Percentiles rank a stretch among this genome's conserved stretches.
These are phyloP conservation scores for Neopestalotiopsis sp. DNA, from an alignment of 2,329 filamentous ascomycete species.

Conservation along the genomic window DNA sequence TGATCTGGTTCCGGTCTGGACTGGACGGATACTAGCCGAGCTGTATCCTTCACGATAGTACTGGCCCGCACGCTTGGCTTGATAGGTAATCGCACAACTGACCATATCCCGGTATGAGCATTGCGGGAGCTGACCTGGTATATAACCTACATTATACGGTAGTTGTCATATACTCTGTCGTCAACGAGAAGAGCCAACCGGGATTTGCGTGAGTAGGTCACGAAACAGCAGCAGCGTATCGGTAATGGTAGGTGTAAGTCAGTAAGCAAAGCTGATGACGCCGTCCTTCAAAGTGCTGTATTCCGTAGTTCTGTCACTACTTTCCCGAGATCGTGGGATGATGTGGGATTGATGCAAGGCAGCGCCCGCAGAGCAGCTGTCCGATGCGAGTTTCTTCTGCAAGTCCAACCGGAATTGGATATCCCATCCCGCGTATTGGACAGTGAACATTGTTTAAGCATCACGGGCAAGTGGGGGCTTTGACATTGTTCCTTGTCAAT, in stretches of 20 bases:
- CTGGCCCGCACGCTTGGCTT: neutral
- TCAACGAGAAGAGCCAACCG: neutral
- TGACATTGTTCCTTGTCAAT: no score
- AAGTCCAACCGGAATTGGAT: conserved; percentile 5
- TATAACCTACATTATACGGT: no score
- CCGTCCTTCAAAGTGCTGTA: neutral
- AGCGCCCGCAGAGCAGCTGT: neutral
- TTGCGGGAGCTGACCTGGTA: neutral
- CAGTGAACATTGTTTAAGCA: neutral
- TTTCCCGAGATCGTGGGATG: conserved; percentile 9
- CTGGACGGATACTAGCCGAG: conserved; percentile 9
- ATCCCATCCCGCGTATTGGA: conserved; percentile 11
- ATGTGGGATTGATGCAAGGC: conserved; percentile 11
- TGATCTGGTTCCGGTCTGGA: neutral
- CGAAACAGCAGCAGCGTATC: neutral
- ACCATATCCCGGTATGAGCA: neutral
- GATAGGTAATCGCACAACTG: neutral
- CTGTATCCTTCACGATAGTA: neutral
- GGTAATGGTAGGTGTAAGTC: neutral
- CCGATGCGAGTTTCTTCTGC: neutral
- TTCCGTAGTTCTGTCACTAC: conserved; percentile 9
- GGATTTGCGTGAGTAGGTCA: neutral
- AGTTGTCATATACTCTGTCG: neutral
- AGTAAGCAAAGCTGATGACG: neutral
- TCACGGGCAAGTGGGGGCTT: conserved; percentile 1